A percentile compares a stretch with the other conserved stretches of the same genome.
These are phyloP conservation scores for Ophioceras dolichostomum DNA, from an alignment of 2,329 filamentous ascomycete genomes.

Conservation along the genomic window DNA sequence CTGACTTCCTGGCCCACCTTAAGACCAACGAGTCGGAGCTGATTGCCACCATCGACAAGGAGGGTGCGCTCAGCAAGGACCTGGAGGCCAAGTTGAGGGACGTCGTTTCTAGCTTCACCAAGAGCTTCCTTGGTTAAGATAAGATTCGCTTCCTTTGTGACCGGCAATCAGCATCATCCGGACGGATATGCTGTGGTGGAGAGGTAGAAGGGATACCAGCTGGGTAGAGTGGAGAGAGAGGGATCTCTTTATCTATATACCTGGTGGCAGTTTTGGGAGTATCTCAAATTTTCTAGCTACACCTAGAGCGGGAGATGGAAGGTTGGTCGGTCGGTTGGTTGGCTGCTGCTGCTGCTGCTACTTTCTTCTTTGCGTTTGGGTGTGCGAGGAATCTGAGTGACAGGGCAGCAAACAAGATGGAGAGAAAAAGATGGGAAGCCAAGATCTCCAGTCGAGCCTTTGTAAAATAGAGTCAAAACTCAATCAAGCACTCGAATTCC, in stretches of 20 bases:
- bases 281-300: slow-evolving; percentile 2
- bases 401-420: no score
- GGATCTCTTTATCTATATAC: slow-evolving; percentile 18
- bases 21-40: slow-evolving; percentile 82
- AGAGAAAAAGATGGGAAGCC: no score
- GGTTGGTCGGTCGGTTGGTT: no score
- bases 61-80: slow-evolving; percentile 93
- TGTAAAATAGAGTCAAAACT: slow-evolving; percentile 54
- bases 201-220: no score
- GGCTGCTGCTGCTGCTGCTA: no score
- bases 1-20: slow-evolving; percentile 86
- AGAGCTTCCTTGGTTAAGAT: slow-evolving; percentile 66
- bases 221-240: slow-evolving; percentile 15
- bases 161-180: slow-evolving; percentile 16
- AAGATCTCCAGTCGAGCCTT: slow-evolving; percentile 35
- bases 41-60: slow-evolving; percentile 80
- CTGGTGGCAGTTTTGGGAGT: slow-evolving; percentile 11
- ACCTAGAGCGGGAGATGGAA: slow-evolving; percentile 2
- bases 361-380: slow-evolving; percentile 20
- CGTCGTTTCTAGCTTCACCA: slow-evolving; percentile 69
- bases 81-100: slow-evolving; percentile 74
- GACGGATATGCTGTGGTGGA: no score
- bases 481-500: slow-evolving; percentile 49
- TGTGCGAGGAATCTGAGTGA: slow-evolving; percentile 34
- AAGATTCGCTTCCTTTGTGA: slow-evolving; percentile 9